These are phyloP conservation scores for Paramecium sonneborni DNA, from an alignment of 73 alveolate species.

Conservation along the genomic window DNA sequence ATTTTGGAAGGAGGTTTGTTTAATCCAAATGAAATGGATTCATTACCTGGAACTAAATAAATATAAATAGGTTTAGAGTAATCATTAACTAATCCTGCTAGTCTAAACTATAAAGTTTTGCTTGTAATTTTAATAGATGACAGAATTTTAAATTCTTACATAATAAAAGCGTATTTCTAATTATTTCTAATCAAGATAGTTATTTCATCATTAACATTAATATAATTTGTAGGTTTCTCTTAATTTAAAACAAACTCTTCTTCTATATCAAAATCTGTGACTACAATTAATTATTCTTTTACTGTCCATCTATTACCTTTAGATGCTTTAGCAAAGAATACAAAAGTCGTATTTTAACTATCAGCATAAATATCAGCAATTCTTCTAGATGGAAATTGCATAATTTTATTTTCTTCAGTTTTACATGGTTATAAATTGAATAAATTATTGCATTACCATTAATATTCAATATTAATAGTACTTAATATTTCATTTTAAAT, in stretches of 20 bases:
- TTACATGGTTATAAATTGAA: constrained; percentile 13
- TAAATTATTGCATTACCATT: neutral
- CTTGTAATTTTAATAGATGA: neutral
- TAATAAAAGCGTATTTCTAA: neutral
- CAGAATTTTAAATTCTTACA: neutral
- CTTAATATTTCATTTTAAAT: neutral
- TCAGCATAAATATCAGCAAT: neutral
- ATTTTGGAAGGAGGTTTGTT: neutral
- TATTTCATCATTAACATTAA: constrained; percentile 5
- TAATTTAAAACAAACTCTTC: neutral
- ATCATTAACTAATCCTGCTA: neutral
- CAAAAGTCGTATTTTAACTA: neutral
- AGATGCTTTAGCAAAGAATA: neutral
- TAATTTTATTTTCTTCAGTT: neutral
- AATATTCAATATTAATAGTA: neutral
- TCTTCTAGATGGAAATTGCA: neutral
- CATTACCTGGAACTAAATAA: neutral
- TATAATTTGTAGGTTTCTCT: neutral
- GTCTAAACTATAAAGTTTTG: neutral
- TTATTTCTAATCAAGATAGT: neutral
- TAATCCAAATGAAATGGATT: neutral
- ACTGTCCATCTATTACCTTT: neutral
- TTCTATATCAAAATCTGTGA: neutral
- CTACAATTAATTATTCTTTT: neutral
- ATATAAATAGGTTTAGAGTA: neutral